Evolutionary conservation across 192 early-diverging fungal species (phyloP).

Genomic region (Gamsiella multidivaricata): DNA sequence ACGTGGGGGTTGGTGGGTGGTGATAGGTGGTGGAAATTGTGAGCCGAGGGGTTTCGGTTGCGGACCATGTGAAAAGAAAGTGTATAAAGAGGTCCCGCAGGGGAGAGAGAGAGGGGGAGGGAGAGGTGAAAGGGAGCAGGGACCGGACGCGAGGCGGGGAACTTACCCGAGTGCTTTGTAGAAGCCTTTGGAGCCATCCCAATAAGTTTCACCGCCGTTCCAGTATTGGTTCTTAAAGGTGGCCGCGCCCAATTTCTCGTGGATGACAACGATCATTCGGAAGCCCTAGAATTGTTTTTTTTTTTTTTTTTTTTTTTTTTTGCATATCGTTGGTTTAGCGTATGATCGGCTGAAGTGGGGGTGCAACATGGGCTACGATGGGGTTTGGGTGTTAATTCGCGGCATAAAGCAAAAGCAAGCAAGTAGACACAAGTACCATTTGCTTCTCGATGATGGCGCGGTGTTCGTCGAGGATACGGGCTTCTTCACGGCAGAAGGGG

Average conservation of each 20-base stretch:
- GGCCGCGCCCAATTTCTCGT: conserved; percentile 54
- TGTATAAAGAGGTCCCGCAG: neutral
- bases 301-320: neutral
- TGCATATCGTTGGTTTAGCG: neutral
- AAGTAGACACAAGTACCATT: conserved; percentile 37
- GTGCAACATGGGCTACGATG: neutral
- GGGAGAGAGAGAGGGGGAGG: neutral
- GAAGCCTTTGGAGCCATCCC: conserved; percentile 52
- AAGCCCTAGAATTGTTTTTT: conserved; percentile 5
- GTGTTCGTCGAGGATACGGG: conserved; percentile 35
- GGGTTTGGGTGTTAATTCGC: neutral
- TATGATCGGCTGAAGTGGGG: neutral
- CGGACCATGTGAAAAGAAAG: neutral
- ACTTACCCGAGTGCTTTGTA: conserved; percentile 52
- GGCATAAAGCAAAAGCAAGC: neutral
- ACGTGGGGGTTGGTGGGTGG: no score
- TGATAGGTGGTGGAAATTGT: no score
- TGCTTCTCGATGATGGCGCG: conserved; percentile 52
- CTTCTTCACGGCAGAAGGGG: conserved; percentile 58
- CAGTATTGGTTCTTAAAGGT: conserved; percentile 56
- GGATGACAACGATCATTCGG: conserved; percentile 53
- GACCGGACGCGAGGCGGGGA: no score
- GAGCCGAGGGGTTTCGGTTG: no score
- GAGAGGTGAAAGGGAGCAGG: neutral
- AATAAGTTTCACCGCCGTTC: conserved; percentile 51